Evolutionary conservation across 441 rosid genomes (phyloP), one percentile per base, ranked within the genome.

Genomic region (Lepidium campestre): DNA sequence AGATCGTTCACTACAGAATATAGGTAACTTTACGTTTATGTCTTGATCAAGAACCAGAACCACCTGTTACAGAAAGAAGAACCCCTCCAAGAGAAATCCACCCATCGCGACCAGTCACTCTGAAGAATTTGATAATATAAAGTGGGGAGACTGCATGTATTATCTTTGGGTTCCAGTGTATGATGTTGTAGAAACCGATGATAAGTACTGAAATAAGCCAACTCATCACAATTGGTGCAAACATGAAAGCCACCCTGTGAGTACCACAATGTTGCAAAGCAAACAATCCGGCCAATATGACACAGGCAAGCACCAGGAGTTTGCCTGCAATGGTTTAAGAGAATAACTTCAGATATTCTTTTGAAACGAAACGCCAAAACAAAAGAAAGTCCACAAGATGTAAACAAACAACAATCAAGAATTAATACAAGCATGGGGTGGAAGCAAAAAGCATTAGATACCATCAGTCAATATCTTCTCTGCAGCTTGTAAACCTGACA

Each of bases 41-140:
- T 41, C 32, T 56, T 57, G 49, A 41, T 66, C 53, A 18, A 62
- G 59, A 78, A 68, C 55, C 54, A 55, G 63, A 76, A 86, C 64
- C 81, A 93, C 97, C 97, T 65, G 93, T 83, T 75, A 90, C 80
- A 47, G 82, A 84, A 45, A 93, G 96, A 71, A 93, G 91, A 70
- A 93, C 50, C 56, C 98, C 98, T 65, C 97, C 98, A 56, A 93
- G 96, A 69, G 98, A 88, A 78, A 90, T 78, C 98, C 98, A 93
- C 65, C 97, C 97, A 68, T 87, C 87, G 77, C 70, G 81, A 42
- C 97, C 96, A 34, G 88, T 83, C 76, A 73, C 70, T 23, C 37
- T 63, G 75, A 93, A 93, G 86, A 83, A 90, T 67, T 79, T 87
- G 77, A 85, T 75, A 64, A 93, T 83, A 68, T 90, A 90, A 76